A percentile compares a stretch with the other conserved stretches of the same genome.
Conservation (phyloP, 208 protist genomes). For the Jaenimonas drosophilae region DNA sequence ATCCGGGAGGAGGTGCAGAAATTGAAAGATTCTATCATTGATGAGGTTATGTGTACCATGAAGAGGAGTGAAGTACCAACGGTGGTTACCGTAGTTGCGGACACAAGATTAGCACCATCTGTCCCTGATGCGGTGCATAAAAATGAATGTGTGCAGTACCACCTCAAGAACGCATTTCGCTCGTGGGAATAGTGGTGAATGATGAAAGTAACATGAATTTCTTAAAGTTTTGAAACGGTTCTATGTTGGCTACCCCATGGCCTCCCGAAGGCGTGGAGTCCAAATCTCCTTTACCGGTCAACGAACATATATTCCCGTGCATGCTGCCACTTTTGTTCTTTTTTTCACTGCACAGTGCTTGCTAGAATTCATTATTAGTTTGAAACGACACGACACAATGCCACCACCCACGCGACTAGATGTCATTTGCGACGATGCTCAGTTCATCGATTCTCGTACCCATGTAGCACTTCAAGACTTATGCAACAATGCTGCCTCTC, state of each 20-base stretch:
- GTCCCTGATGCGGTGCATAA: neutral
- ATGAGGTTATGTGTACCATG: too few relatives aligned
- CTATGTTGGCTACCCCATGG: too few relatives aligned
- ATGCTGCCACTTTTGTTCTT: too few relatives aligned
- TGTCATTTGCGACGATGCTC: constrained; percentile 17
- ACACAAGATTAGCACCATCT: neutral
- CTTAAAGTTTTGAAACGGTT: too few relatives aligned
- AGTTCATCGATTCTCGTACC: neutral
- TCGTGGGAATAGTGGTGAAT: neutral
- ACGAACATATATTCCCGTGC: too few relatives aligned
- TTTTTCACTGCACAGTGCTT: too few relatives aligned
- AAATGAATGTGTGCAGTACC: neutral
- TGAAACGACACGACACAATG: neutral
- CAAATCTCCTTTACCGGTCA: neutral
- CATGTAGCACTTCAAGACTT: constrained; percentile 5
- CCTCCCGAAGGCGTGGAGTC: neutral
- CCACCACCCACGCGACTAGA: constrained; percentile 6
- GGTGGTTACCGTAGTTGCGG: neutral
- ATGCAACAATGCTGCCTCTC: constrained; percentile 6
- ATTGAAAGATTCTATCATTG: too few relatives aligned
- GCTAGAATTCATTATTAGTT: too few relatives aligned
- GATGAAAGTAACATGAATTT: too few relatives aligned
- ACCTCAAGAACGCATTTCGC: constrained; percentile 1
- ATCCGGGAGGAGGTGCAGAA: too few relatives aligned
- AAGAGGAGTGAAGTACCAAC: too few relatives aligned